Base-by-base conservation (phyloP, 2,329 filamentous ascomycete genomes). In the Fusarium sp. region DNA sequence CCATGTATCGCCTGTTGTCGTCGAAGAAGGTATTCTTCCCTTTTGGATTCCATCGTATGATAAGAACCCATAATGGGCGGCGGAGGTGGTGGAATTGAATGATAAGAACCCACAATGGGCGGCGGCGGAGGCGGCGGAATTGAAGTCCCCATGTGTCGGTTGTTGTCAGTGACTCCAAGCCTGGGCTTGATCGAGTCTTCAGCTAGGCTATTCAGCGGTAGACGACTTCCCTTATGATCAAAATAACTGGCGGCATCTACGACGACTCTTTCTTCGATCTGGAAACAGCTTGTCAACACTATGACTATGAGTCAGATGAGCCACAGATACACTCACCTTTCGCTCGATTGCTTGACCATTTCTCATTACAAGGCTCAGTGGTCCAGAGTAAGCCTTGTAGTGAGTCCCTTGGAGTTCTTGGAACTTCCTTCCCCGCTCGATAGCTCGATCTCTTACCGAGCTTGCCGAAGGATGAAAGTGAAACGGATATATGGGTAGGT, bases 71-170 rank as follows among this genome's bases (percentile, higher is more conserved):
- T 10, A 12, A 0, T 12, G 34, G 34, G 18, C 34, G 18, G 34
- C 10, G 16, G 32, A n/a, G 16, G 32, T 11, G 32, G 32, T 5
- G 32, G 32, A 9, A 34, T 3, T 5, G 32, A 5, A 32, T 7
- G 10, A n/a, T 4, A 2, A 38, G 5, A 4, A n/a, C 1, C 10
- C 34, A 1, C 18, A 12, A 0, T 12, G 34, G 34, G 18, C 34
- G 18, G 34, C 10, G n/a, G n/a, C n/a, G 32, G 32, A 34, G 32
- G 32, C 12, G 2, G 29, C 25, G 25, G 25, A 10, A 29, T 22
- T 11, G 9, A 38, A 1, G 32, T 18, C 18, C 10, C 3, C 5
- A n/a, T 38, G 34, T 38, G 34, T 0, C 18, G 34, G 34, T 4
- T 38, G 3, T n/a, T 7, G 34, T 38, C 18, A 38, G 34, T 12